These are phyloP conservation scores for Rhododendron simsii DNA, from an alignment of 148 eudicot species.

Conservation along the genomic window DNA sequence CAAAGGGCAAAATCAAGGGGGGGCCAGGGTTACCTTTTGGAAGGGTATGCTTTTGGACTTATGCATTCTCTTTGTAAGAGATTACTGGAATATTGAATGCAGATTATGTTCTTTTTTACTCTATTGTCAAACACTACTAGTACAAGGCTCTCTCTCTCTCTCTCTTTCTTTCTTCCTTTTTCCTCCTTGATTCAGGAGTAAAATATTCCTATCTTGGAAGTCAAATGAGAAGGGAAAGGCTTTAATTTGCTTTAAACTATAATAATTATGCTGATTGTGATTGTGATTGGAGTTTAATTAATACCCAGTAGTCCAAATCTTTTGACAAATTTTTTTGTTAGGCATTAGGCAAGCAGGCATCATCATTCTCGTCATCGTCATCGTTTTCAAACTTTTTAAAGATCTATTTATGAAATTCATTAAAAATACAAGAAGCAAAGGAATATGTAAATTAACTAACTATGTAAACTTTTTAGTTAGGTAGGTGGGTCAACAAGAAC, in stretches of 20 bases:
- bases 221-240: constrained; percentile 2
- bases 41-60: not conserved
- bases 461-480: constrained; percentile 4
- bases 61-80: not conserved
- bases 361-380: not conserved
- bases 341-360: not conserved
- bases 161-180: not conserved
- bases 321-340: not conserved
- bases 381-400: not conserved
- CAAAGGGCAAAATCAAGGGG: constrained; percentile 16
- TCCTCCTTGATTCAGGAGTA: constrained; percentile 2
- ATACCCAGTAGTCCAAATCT: not conserved
- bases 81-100: not conserved
- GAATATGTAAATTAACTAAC: not conserved
- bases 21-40: constrained; percentile 7
- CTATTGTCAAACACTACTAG: constrained; percentile 1
- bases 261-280: constrained; percentile 16
- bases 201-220: not conserved
- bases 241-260: not conserved
- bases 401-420: not conserved
- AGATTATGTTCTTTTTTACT: not conserved
- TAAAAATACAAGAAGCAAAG: too few relatives aligned
- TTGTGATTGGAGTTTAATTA: constrained; percentile 16
- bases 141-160: not conserved
- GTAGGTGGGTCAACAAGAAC: constrained; percentile 15